Base-by-base conservation (phyloP, 2,329 filamentous ascomycete genomes). In the Hirsutella rhossiliensis region DNA sequence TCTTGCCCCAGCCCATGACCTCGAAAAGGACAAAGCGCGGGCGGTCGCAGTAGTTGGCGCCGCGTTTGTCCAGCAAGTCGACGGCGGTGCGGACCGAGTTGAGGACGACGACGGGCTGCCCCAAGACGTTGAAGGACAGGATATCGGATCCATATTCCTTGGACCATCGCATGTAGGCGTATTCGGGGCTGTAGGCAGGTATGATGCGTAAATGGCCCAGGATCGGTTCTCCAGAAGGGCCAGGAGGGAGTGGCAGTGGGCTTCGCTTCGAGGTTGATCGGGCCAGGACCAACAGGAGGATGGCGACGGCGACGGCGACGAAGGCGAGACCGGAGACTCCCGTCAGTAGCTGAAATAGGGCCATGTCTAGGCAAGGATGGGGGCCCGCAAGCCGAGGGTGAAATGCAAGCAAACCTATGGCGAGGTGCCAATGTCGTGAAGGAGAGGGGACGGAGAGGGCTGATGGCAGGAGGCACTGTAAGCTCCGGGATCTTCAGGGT, bases 61-160 rank as follows among this genome's bases (percentile, higher is more conserved):
- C 68, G 17, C 64, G 54, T 43, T 64, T 67, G 44, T 69, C 67
- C 5, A 72, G 56, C 5, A 73, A 54, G n/a, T 71, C 67, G 5
- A 55, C 50, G 19, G 68, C 67, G 3, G 63, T 60, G 39, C 62
- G 54, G 6, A 62, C 57, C 38, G 63, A 68, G 54, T 71, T 69
- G 28, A 72, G 56, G 2, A 71, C 62, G 29, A 72, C 56, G 44
- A 69, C 54, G 5, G 54, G 45, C 29, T 62, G 57, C 17, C 59
- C 60, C 7, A 63, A 48, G 17, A 57, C 58, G 45, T 48, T 62
- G 59, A 50, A 60, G 46, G 50, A 67, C 3, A 60, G 38, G 2
- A 60, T 47, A 30, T 60, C 57, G 19, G 58, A 61, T 1, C 78
- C 59, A 84, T 84, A 62, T 83, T 60, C 46, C 12, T 53, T 46